These are phyloP conservation scores for Pseudozyma pruni DNA, from an alignment of 1,284 basidiomycete genomes.

Conservation along the genomic window DNA sequence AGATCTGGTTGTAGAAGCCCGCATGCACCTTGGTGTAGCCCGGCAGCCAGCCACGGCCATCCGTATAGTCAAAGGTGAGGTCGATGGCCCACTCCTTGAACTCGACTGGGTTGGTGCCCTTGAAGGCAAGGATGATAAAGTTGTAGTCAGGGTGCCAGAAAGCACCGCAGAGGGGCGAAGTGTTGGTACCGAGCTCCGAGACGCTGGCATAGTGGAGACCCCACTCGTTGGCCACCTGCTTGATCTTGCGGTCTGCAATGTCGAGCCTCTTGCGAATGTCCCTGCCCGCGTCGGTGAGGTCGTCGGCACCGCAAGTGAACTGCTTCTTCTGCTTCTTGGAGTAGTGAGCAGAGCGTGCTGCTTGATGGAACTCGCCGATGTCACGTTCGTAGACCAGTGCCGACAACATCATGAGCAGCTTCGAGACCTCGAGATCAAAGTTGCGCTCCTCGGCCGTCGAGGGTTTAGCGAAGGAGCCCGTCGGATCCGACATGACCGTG, in stretches of 20 bases:
- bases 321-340: conserved; percentile 20
- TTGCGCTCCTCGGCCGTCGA: conserved; percentile 40
- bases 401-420: conserved; percentile 41
- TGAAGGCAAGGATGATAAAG: conserved; percentile 50
- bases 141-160: conserved; percentile 44
- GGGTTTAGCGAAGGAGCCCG: conserved; percentile 9
- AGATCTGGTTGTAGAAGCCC: conserved; percentile 52
- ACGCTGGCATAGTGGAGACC: conserved; percentile 47
- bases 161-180: conserved; percentile 44
- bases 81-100: conserved; percentile 69
- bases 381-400: conserved; percentile 50
- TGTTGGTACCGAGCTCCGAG: conserved; percentile 47
- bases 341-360: conserved; percentile 10
- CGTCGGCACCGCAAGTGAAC: conserved; percentile 3
- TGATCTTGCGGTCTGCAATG: conserved; percentile 34
- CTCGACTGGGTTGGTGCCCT: conserved; percentile 67
- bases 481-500: conserved; percentile 46
- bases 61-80: conserved; percentile 56
- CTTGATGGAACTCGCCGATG: conserved; percentile 15
- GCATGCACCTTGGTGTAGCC: conserved; percentile 44
- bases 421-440: conserved; percentile 53
- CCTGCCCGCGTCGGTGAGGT: conserved; percentile 23
- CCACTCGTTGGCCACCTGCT: conserved; percentile 38
- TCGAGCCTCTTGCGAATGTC: conserved; percentile 22
- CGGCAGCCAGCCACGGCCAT: conserved; percentile 44